These are phyloP conservation scores for Cryphonectria parasitica DNA, from an alignment of 2,329 filamentous ascomycete genomes.

Conservation along the genomic window DNA sequence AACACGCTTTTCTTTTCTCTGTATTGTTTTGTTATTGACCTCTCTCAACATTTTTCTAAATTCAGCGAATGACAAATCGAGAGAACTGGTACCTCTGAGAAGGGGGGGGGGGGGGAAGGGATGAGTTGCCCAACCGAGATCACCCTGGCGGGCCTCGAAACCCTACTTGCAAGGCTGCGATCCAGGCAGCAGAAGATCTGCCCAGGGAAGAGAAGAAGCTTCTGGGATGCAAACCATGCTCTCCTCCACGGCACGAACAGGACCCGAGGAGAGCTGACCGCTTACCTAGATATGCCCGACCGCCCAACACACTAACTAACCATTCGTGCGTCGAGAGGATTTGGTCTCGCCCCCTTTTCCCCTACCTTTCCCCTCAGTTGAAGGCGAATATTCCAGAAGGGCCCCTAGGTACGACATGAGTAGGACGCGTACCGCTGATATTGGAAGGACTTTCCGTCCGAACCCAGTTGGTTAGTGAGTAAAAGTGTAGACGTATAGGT, in stretches of 20 bases:
- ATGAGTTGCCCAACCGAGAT: not conserved
- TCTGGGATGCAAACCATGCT: not conserved
- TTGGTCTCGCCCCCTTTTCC: not conserved
- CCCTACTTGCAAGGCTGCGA: not conserved
- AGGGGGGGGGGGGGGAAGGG: no score
- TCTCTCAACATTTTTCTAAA: not conserved
- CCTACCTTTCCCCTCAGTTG: not conserved
- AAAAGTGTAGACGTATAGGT: not conserved
- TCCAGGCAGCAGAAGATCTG: not conserved
- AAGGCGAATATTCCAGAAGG: not conserved
- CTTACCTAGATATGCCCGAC: not conserved
- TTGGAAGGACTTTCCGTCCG: not conserved
- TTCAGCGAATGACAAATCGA: not conserved
- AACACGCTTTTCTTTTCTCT: not conserved
- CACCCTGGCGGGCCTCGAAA: not conserved
- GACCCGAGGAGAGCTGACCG: not conserved
- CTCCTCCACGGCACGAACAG: not conserved
- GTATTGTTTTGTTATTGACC: no score
- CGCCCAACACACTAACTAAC: not conserved
- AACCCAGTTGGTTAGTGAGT: not conserved
- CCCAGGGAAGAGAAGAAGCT: not conserved
- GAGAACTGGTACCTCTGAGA: not conserved
- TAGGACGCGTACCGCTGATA: not conserved
- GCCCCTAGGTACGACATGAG: not conserved
- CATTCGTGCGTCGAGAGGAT: not conserved